Evolutionary conservation across 495 filamentous ascomycete genomes (phyloP).

Genomic region (Penicillium ucsense): DNA sequence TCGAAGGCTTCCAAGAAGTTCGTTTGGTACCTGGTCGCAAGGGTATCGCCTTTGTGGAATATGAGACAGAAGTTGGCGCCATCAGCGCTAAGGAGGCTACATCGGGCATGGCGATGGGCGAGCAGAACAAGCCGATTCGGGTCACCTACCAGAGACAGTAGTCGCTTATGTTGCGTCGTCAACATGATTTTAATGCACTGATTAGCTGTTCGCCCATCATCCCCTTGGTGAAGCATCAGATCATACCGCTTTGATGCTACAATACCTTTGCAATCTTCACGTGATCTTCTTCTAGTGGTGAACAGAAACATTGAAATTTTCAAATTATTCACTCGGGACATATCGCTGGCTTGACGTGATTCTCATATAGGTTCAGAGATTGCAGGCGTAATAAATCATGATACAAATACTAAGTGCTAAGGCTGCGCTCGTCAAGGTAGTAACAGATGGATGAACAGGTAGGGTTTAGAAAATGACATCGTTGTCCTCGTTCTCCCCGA

Average conservation of each 20-base stretch:
- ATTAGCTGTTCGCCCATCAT: slow-evolving; percentile 1
- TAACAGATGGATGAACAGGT: slow-evolving; percentile 2
- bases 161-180: slow-evolving; percentile 4
- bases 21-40: slow-evolving; percentile 76
- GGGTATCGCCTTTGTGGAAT: slow-evolving; percentile 95
- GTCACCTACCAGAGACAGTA: slow-evolving; percentile 91
- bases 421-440: not conserved
- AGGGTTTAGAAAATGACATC: slow-evolving; percentile 81
- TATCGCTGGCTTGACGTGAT: too few species aligned
- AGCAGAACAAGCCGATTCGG: slow-evolving; percentile 57
- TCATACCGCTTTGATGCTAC: too few species aligned
- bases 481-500: slow-evolving; percentile 80
- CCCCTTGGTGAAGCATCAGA: too few species aligned
- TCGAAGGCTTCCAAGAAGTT: slow-evolving; percentile 92
- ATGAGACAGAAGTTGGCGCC: slow-evolving; percentile 78
- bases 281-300: too few species aligned
- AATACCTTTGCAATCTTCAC: too few species aligned
- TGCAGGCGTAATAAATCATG: slow-evolving; percentile 4
- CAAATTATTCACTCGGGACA: too few species aligned
- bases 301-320: too few species aligned
- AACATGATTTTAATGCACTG: slow-evolving; percentile 11
- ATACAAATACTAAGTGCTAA: slow-evolving; percentile 11
- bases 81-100: slow-evolving; percentile 94
- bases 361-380: not conserved
- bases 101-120: slow-evolving; percentile 76